phyloP scores from a whole-genome alignment of 257 asterid genomes.

The Plantago ovata region DNA sequence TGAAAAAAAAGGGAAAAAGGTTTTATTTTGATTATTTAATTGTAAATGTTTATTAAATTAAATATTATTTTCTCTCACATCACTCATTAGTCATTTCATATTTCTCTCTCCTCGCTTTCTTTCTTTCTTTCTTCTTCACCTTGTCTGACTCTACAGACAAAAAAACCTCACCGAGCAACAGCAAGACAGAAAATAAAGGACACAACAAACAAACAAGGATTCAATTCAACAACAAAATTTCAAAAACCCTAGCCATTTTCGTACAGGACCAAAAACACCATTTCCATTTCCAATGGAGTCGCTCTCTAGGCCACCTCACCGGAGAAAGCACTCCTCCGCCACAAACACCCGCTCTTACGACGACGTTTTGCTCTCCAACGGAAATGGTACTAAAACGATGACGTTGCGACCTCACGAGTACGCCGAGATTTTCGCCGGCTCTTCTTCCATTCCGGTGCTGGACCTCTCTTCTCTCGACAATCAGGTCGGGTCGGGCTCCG shows the following conservation, averaged over 20 bases:
- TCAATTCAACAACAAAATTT: not conserved
- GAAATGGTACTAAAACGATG: constrained; percentile 24
- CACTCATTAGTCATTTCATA: not conserved
- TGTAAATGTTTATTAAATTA: too few relatives aligned
- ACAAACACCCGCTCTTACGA: constrained; percentile 54
- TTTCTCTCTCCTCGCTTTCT: constrained; percentile 25
- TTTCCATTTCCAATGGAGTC: constrained; percentile 58
- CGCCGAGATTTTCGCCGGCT: constrained; percentile 62
- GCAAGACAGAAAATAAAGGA: not conserved
- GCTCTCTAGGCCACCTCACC: constrained; percentile 55
- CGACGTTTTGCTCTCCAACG: constrained; percentile 45
- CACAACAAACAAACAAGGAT: not conserved
- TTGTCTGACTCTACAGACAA: constrained; percentile 37
- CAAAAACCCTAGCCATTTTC: constrained; percentile 26
- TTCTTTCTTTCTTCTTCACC: constrained; percentile 21
- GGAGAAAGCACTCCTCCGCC: constrained; percentile 50
- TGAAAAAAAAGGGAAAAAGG: too few relatives aligned
- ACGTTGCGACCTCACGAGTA: constrained; percentile 48
- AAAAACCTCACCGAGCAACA: constrained; percentile 20
- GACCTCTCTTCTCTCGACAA: constrained; percentile 61
- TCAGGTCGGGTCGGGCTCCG: constrained; percentile 35
- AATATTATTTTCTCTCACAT: too few relatives aligned
- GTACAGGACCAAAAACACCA: constrained; percentile 1
- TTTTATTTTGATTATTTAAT: too few relatives aligned
- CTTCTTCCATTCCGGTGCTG: constrained; percentile 73